These are phyloP conservation scores for Chlorencoelia australis DNA, from an alignment of 2,329 filamentous ascomycete genomes.

Conservation along the genomic window DNA sequence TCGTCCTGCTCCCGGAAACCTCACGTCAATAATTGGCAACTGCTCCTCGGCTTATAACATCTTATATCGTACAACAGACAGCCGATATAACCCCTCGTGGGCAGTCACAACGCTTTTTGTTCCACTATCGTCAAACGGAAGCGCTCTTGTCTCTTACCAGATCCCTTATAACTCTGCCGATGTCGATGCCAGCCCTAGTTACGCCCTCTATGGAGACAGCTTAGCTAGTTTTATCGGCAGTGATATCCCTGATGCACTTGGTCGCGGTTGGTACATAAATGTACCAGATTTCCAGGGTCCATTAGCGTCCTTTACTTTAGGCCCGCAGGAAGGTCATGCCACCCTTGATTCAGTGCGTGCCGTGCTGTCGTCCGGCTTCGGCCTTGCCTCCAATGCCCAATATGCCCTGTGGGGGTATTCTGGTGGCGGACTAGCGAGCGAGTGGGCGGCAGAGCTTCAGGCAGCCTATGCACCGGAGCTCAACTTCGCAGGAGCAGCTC, in stretches of 20 bases:
- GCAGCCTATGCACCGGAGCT: conserved; percentile 43
- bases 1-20: conserved; percentile 24
- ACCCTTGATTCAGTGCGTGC: conserved; percentile 17
- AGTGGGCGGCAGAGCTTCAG: conserved; percentile 43
- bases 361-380: conserved; percentile 2
- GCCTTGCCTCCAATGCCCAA: background rate
- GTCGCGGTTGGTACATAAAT: conserved; percentile 13
- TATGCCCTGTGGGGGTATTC: conserved; percentile 43
- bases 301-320: conserved; percentile 7
- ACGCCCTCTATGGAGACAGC: conserved; percentile 28
- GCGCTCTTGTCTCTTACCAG: conserved; percentile 33
- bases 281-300: conserved; percentile 18
- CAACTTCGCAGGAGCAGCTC: conserved; percentile 36
- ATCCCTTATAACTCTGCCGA: conserved; percentile 31
- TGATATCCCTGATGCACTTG: conserved; percentile 13
- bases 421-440: conserved; percentile 41
- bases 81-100: conserved; percentile 27
- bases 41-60: conserved; percentile 26
- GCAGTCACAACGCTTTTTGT: conserved; percentile 32
- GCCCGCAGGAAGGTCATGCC: conserved; percentile 11
- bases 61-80: conserved; percentile 32
- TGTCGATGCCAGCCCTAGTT: conserved; percentile 32
- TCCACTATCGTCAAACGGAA: conserved; percentile 14
- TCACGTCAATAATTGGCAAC: conserved; percentile 12
- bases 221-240: conserved; percentile 16